Evolutionary conservation across 768 basidiomycete species (phyloP), one percentile per base, ranked within the genome.

Genomic region (Boletus eberwhitei): DNA sequence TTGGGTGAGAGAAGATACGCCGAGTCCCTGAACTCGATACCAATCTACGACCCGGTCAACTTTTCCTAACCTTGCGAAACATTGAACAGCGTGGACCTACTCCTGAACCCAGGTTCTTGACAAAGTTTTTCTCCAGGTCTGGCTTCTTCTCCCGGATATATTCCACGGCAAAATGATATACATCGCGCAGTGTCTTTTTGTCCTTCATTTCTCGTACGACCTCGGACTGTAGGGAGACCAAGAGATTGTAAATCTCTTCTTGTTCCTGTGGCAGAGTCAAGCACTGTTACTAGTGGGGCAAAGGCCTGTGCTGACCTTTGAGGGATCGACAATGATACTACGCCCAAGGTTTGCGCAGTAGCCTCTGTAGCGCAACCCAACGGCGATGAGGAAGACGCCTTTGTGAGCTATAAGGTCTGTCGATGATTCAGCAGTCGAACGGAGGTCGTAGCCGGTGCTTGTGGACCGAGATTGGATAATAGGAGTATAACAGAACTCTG

Each of bases 271-370:
- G 36, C 3, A 36, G 47, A 40, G 43, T 62, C 38, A 49, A 43
- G 9, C 17, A 32, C 19, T 24, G 49, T 17, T 52, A n/a, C 19
- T 12, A 19, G 34, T 8, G 35, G 39, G 38, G 52, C 17, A 22
- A 51, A 21, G 44, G 34, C 22, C 6, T 11, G 26, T 21, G 38
- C 43, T 55, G 57, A 94, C 93, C 64, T 88, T 86, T 59, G 86
- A 86, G 2, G 96, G 96, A 66, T 96, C 93, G 37, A 98, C 94
- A 61, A 98, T 90, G 72, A 97, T 95, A 2, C 91, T 98, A 41
- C 96, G 81, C 5, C 91, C 94, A 59, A 98, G 82, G 68, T 93
- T 96, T 29, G 90, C 85, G 66, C 93, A 93, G 62, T 99, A 98
- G 1, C 86, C 88, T 65, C 88, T 95, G 74, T 96, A 98, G 26